Evolutionary conservation across 371 early-diverging fungal genomes (phyloP), one percentile per base, ranked within the genome.

Genomic region (Vairimorpha ceranae): DNA sequence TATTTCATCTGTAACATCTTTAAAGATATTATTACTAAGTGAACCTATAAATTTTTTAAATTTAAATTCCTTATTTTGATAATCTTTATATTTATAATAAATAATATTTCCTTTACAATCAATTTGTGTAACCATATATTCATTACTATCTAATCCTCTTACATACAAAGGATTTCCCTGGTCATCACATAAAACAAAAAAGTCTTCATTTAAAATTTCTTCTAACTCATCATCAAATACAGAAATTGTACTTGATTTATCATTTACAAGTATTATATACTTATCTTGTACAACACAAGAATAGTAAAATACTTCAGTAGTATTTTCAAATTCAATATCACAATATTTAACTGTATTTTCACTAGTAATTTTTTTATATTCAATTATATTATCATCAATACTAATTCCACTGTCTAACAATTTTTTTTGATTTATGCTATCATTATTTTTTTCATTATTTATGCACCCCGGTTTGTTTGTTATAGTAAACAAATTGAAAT

Each of bases 281-380:
- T 29, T 51, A n/a, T 48, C 54, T 6, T 67, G 32, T 35, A 67
- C 25, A 25, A 54, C 23, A 38, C 68, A 67, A 15, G 52, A 23
- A 25, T 67, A 67, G n/a, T 67, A 67, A 43, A 52, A 67, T 0
- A 27, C 33, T 25, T n/a, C 33, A n/a, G 1, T 1, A 33, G 17
- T 38, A 32, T 51, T 46, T 17, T 66, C 46, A 21, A 46, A 66
- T 3, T 67, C 68, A 32, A 67, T 17, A 56, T 67, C 68, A 14
- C 56, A 36, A 19, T 23, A 54, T 2, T 48, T 38, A 23, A 67
- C 29, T 56, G n/a, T 35, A 27, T 67, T 67, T 8, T 48, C 68
- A 52, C 25, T 17, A 25, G 51, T 56, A 19, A 0, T 19, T 0
- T 32, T 15, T 35, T 48, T 48, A 41, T 25, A 54, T 2, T 12